A percentile compares a stretch with the other conserved stretches of the same genome.
Evolutionary conservation across 2,329 filamentous ascomycete genomes (phyloP).

Genomic region (Epicoccum sorghinum): DNA sequence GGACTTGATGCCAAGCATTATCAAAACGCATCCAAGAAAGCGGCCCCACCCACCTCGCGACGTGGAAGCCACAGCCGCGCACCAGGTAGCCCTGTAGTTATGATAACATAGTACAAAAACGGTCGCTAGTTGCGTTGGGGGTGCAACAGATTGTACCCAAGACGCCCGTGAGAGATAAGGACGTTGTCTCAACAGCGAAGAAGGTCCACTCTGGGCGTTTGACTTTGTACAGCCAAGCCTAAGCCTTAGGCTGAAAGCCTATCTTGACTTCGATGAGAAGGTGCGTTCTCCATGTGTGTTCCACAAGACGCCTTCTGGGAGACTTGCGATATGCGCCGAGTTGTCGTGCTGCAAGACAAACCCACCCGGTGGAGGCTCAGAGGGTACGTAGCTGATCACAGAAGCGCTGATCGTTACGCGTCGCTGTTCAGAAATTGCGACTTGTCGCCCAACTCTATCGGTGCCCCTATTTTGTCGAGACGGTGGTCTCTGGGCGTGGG

Average conservation of each 20-base stretch:
- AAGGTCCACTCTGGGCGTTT: slow-evolving; percentile 29
- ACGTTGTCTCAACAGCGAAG: slow-evolving; percentile 27
- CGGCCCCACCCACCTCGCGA: slow-evolving; percentile 35
- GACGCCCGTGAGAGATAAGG: slow-evolving; percentile 18
- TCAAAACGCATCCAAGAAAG: slow-evolving; percentile 31
- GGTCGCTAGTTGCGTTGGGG: slow-evolving; percentile 22
- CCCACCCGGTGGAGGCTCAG: slow-evolving; percentile 1
- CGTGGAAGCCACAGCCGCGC: slow-evolving; percentile 29
- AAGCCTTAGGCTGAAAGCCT: slow-evolving; percentile 33
- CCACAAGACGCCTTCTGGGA: slow-evolving; percentile 4
- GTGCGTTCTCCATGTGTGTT: slow-evolving; percentile 2
- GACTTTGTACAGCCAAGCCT: slow-evolving; percentile 24
- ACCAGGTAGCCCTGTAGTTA: slow-evolving; percentile 22
- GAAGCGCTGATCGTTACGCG: slow-evolving; percentile 9
- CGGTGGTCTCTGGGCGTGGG: not conserved
- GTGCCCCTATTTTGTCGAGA: slow-evolving; percentile 6
- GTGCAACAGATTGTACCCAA: slow-evolving; percentile 21
- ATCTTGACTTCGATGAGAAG: slow-evolving; percentile 22
- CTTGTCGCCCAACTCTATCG: slow-evolving; percentile 3
- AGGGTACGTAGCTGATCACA: slow-evolving; percentile 5
- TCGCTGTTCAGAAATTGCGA: slow-evolving; percentile 13
- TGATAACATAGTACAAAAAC: slow-evolving; percentile 21
- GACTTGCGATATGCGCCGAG: not conserved
- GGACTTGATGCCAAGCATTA: slow-evolving; percentile 38
- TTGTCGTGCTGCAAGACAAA: not conserved